Evolutionary conservation across 2,329 filamentous ascomycete species (phyloP), one percentile per base, ranked within the genome.

Genomic region (Diplodia seriata): DNA sequence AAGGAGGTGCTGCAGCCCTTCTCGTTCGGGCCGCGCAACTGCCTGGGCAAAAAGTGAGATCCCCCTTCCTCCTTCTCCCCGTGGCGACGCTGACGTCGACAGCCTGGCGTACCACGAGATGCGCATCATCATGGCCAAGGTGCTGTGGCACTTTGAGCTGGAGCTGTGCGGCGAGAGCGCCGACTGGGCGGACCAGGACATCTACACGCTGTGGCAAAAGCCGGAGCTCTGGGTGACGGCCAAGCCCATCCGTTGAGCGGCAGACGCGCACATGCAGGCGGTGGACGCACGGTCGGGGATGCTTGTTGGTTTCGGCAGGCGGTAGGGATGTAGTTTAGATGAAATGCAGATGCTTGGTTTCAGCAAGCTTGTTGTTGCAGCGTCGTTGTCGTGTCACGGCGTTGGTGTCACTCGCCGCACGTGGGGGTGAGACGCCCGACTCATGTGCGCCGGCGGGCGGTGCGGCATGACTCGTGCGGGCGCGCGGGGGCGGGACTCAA

Each of bases 1-100:
- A 76, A 74, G 50, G 73, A 72, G 5, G 80, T 73, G 20, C 68
- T 82, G 18, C 78, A 83, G 29, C 74, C 82, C 0, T 85, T 85
- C 71, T 80, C 77, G 1, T 73, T 79, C 40, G 83, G 83, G 0
- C 75, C 80, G 0, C 74, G 82, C 20, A 75, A 78, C 54, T 79
- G 77, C 64, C 38, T 79, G 38, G 77, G 77, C 4, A 78, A 77
- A 69, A 78, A 78, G 76, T 78, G 71, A 69, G 76, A 26, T 4
- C 2, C 26, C 26, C 26, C 26, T 26, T 4, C 26, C 26, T 26
- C 26, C 26, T 2, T 4, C 26, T 26, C 26, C 26, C 26, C 1
- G 26, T 26, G 26, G 26, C 26, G 26, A 26, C 26, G 40, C 49
- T 57, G 23, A 51, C 33, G 6, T 9, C 20, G 18, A 14, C 18